Evolutionary conservation across 164 flowering plant species (phyloP), one percentile per base, ranked within the genome.

Genomic region (Aristolochia californica): DNA sequence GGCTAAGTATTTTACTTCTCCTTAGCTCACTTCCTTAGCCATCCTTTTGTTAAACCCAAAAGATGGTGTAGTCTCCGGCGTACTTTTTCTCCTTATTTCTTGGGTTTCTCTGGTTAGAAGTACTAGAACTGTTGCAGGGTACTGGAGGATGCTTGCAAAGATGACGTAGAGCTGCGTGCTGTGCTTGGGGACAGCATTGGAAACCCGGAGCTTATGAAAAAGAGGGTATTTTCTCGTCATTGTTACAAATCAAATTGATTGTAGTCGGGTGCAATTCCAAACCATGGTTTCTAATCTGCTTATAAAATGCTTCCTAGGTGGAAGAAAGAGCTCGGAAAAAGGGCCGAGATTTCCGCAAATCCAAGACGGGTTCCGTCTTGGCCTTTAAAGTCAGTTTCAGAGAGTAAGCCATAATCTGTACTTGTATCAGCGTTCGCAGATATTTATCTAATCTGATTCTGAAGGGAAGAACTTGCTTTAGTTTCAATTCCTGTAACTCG

Each of bases 301-400:
- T 9, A 13, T 13, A 8, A n/a, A 11, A 51, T 52, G 30, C 15
- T 11, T 10, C 15, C 5, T 14, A 87, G 95, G 79, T 90, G 24
- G 79, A 78, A 75, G 91, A 87, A 21, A 77, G 96, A 65, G 88
- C 85, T 53, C 70, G 85, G 43, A 71, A 43, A 70, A 91, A 85
- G 72, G 97, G 94, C 43, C 76, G 77, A 58, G 78, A 84, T 60
- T 75, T 91, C 40, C 55, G 54, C 18, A 84, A 91, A 62, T 70
- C 87, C 13, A 84, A 91, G 62, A 79, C 95, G 4, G 98, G 98
- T 8, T 88, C 98, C 14, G 79, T 91, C 44, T 68, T 88, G 55
- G 77, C 96, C 20, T 86, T 86, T 76, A 91, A 85, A 86, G 98
- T 86, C 77, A 84, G 81, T 82, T 91, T 91, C 64, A 77, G 98